Evolutionary conservation across 345 rosid species (phyloP), one percentile per base, ranked within the genome.

Genomic region (Eucalyptus fibrosa): DNA sequence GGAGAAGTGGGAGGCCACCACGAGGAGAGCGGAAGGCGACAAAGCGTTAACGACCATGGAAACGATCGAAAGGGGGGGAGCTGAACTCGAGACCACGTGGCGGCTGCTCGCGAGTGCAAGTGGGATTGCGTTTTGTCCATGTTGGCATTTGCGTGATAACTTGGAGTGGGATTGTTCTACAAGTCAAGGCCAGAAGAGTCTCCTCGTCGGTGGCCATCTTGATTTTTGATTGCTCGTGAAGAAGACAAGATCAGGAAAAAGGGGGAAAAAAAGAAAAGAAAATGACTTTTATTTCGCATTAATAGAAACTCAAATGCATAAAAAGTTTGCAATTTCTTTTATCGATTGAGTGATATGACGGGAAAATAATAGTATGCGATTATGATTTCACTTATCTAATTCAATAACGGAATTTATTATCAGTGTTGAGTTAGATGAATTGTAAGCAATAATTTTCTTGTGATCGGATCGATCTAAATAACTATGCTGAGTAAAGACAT

Each of bases 1-100:
- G 93, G 90, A 90, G 89, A 88, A 59, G 95, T 91, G 94, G 97
- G 96, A 86, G 88, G 94, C 92, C 87, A 32, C 81, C 28, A 24
- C 37, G 21, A 42, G 69, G n/a, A 55, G 6, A 15, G 24, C 19
- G 65, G 53, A 62, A 67, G 30, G 12, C 77, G 62, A 88, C 88
- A 89, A 89, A 89, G 77, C 16, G 88, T 82, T 90, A 81, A 92
- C 92, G 91, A 90, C 92, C 93, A 50, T 53, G 90, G 90, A 90
- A 90, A 56, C 1, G 30, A 12, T 56, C 62, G 30, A 32, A 40
- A 12, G 21, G 0, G 50, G 77, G 50, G 77, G 87, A 24, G 87
- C 67, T 23, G 69, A 82, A 49, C 59, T 53, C 26, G 59, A 53
- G 59, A 56, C 53, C 91, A 90, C 62, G 91, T 87, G 89, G 87